These are phyloP conservation scores for Schwanniomyces etchellsii DNA, from an alignment of 1,139 yeast genomes.

Conservation along the genomic window DNA sequence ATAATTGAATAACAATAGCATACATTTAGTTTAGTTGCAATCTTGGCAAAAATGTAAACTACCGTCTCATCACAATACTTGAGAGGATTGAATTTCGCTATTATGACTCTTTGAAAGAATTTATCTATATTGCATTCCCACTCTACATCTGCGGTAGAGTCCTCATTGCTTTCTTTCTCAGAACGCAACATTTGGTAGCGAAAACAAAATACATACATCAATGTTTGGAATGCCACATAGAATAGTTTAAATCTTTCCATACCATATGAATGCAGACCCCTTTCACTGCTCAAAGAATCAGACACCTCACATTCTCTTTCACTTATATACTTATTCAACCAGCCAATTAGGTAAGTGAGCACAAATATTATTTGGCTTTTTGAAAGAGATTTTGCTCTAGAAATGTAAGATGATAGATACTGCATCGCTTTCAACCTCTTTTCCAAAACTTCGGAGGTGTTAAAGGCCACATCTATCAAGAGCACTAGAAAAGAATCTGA, in stretches of 20 bases:
- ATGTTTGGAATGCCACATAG: slow-evolving; percentile 90
- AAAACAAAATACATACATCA: slow-evolving; percentile 88
- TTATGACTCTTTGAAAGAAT: slow-evolving; percentile 79
- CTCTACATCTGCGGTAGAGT: slow-evolving; percentile 20
- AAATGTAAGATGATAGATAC: slow-evolving; percentile 84
- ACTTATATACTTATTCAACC: slow-evolving; percentile 74
- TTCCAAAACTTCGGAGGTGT: slow-evolving; percentile 60
- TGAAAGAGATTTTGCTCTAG: slow-evolving; percentile 74
- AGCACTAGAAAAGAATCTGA: slow-evolving; percentile 82
- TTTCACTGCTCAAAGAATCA: slow-evolving; percentile 26
- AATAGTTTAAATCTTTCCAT: slow-evolving; percentile 81
- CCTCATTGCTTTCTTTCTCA: slow-evolving; percentile 8
- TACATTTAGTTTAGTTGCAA: slow-evolving; percentile 83
- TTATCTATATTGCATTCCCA: slow-evolving; percentile 87
- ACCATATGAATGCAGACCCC: slow-evolving; percentile 36
- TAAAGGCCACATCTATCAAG: slow-evolving; percentile 77
- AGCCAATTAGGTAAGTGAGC: slow-evolving; percentile 69
- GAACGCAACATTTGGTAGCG: slow-evolving; percentile 59
- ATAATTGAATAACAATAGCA: slow-evolving; percentile 92
- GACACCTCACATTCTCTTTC: slow-evolving; percentile 81
- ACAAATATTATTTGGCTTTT: slow-evolving; percentile 73
- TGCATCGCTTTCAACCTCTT: slow-evolving; percentile 85
- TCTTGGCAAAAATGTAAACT: slow-evolving; percentile 87
- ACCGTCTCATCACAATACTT: slow-evolving; percentile 93
- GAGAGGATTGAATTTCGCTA: slow-evolving; percentile 88